Conservation (phyloP, 2,329 filamentous ascomycete species). For the Alternaria brassicae region DNA sequence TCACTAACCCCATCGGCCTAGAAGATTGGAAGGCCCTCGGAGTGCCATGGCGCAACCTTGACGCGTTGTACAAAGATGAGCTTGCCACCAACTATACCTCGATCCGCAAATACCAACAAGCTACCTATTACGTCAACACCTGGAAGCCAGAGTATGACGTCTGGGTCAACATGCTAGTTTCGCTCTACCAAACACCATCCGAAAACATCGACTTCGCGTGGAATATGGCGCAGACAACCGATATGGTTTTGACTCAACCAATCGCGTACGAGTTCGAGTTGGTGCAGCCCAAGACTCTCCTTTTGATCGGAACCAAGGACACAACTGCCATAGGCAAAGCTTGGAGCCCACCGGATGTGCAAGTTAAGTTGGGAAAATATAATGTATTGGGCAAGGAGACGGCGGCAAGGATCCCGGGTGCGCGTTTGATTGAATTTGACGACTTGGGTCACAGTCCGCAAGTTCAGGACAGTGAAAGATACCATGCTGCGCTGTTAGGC, state of each 20-base stretch:
- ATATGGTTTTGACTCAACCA: conserved; percentile 63
- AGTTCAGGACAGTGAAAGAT: conserved; percentile 58
- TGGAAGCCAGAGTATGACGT: conserved; percentile 61
- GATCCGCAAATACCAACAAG: conserved; percentile 38
- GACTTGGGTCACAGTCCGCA: conserved; percentile 62
- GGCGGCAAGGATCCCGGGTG: conserved; percentile 54
- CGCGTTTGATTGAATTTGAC: conserved; percentile 56
- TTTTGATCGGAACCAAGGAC: conserved; percentile 62
- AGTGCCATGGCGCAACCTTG: conserved; percentile 34
- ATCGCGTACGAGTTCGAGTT: conserved; percentile 60
- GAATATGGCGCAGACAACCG: conserved; percentile 61
- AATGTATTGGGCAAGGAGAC: conserved; percentile 58
- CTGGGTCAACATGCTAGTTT: conserved; percentile 64
- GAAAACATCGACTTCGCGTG: conserved; percentile 53
- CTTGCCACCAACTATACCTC: conserved; percentile 32
- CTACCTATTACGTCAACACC: conserved; percentile 42
- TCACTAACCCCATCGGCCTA: conserved; percentile 62
- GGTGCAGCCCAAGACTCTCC: conserved; percentile 56
- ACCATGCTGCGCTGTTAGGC: conserved; percentile 56
- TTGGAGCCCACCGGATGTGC: conserved; percentile 51
- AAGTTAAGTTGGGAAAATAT: conserved; percentile 56
- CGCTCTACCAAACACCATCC: conserved; percentile 57
- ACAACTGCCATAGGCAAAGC: conserved; percentile 63
- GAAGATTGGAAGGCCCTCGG: conserved; percentile 58
- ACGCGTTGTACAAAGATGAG: conserved; percentile 27